These are phyloP conservation scores for Hypomontagnella submonticulosa DNA, from an alignment of 495 filamentous ascomycete species.

Conservation along the genomic window DNA sequence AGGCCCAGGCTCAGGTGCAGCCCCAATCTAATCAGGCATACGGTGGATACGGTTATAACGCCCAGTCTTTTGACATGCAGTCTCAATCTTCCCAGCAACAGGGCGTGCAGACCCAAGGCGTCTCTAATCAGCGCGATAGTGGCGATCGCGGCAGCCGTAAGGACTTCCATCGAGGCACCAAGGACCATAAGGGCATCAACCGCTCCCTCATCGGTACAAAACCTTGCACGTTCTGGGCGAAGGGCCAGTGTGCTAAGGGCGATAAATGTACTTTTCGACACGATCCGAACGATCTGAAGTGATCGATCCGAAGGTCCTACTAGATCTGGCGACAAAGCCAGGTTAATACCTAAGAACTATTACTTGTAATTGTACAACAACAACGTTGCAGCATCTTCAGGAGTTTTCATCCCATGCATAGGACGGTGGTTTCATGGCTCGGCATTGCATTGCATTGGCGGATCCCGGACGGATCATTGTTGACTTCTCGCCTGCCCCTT, in stretches of 20 bases:
- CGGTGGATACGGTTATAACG: constrained; percentile 20
- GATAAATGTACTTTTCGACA: constrained; percentile 88
- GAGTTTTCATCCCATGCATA: constrained; percentile 17
- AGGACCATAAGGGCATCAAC: constrained; percentile 56
- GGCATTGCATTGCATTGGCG: constrained; percentile 18
- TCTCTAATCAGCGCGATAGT: constrained; percentile 38
- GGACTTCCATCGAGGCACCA: constrained; percentile 37
- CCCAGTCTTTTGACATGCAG: constrained; percentile 27
- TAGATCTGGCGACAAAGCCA: neutral
- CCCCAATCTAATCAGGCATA: constrained; percentile 34
- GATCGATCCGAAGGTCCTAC: neutral
- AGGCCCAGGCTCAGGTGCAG: constrained; percentile 35
- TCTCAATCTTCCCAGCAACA: constrained; percentile 29
- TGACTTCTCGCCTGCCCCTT: neutral
- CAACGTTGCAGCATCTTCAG: constrained; percentile 13
- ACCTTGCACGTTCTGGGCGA: constrained; percentile 80
- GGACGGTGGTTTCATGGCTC: constrained; percentile 9
- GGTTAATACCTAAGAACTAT: neutral
- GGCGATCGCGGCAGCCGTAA: constrained; percentile 43
- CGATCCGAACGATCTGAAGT: constrained; percentile 52
- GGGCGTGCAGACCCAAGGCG: constrained; percentile 4
- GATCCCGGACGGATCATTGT: constrained; percentile 10
- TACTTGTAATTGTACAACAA: constrained; percentile 30
- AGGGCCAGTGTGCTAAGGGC: constrained; percentile 85
- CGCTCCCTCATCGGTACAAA: constrained; percentile 61